These are phyloP conservation scores for Crepidotus variabilis DNA, from an alignment of 768 basidiomycete species.

Conservation along the genomic window DNA sequence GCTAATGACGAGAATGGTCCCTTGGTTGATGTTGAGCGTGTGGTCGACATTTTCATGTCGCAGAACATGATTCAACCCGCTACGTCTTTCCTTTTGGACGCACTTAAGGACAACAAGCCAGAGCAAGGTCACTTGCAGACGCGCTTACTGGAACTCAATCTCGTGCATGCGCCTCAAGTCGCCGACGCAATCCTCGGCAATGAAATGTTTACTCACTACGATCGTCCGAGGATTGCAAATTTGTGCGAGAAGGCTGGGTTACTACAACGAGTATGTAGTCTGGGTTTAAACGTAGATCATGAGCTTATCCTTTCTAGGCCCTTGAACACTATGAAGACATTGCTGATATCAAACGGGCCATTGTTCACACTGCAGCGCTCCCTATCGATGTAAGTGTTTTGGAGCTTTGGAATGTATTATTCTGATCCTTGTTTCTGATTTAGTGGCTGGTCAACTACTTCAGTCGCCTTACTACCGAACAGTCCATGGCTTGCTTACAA, in stretches of 20 bases:
- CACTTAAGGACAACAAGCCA: constrained; percentile 96
- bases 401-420: background rate
- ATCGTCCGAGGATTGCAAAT: constrained; percentile 94
- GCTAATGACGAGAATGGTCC: constrained; percentile 93
- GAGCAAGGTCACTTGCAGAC: constrained; percentile 97
- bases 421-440: constrained; percentile 5
- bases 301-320: constrained; percentile 51
- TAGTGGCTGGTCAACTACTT: constrained; percentile 98
- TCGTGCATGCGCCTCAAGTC: constrained; percentile 95
- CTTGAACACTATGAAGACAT: constrained; percentile 98
- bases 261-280: constrained; percentile 72
- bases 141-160: constrained; percentile 95
- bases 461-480: constrained; percentile 93
- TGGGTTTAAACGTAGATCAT: background rate
- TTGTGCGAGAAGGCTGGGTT: constrained; percentile 98
- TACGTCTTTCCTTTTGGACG: constrained; percentile 95
- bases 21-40: constrained; percentile 90
- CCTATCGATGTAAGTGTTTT: constrained; percentile 66
- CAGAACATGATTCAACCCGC: constrained; percentile 99
- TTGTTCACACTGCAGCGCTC: constrained; percentile 87
- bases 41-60: constrained; percentile 99
- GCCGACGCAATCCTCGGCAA: constrained; percentile 98
- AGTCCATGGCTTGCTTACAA: constrained; percentile 92
- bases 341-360: constrained; percentile 97
- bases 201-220: constrained; percentile 97